These are phyloP conservation scores for Neophaeococcomyces mojaviensis DNA, from an alignment of 2,329 filamentous ascomycete genomes.

Conservation along the genomic window DNA sequence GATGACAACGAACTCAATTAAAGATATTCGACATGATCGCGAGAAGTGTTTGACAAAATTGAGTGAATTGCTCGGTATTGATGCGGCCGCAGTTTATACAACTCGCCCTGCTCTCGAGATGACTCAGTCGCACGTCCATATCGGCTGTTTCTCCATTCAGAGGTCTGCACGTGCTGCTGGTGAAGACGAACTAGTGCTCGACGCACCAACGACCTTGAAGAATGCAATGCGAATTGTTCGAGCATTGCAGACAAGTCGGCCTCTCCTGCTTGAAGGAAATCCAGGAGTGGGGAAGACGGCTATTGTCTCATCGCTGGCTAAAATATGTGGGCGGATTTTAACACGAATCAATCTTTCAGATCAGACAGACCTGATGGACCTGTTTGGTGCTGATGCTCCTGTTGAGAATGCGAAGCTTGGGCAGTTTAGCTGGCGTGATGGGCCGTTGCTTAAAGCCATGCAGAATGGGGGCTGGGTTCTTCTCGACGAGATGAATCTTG, in stretches of 20 bases:
- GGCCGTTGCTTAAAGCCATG: conserved; percentile 93
- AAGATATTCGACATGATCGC: conserved; percentile 64
- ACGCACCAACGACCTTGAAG: conserved; percentile 78
- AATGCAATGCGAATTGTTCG: conserved; percentile 89
- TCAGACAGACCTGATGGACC: conserved; percentile 93
- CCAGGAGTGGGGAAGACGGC: conserved; percentile 99
- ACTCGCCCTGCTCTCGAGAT: conserved; percentile 53
- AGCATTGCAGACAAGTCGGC: conserved; percentile 80
- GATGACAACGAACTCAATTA: conserved; percentile 64
- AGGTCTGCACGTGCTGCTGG: conserved; percentile 34
- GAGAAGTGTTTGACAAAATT: conserved; percentile 66
- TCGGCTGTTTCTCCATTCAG: conserved; percentile 66
- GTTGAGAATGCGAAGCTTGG: conserved; percentile 87
- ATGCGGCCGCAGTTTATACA: conserved; percentile 61
- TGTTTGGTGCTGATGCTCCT: conserved; percentile 94
- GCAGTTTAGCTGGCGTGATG: conserved; percentile 90
- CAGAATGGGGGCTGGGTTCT: conserved; percentile 94
- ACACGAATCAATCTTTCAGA: conserved; percentile 96
- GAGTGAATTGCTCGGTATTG: conserved; percentile 54
- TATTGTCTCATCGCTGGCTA: conserved; percentile 75
- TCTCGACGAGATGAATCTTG: conserved; percentile 96
- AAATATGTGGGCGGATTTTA: conserved; percentile 69
- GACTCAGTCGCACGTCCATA: conserved; percentile 45
- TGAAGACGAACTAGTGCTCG: conserved; percentile 65
- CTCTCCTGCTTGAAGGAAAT: conserved; percentile 88